Conservation (phyloP, 805 yeast species). For the Hanseniaspora occidentalis region DNA sequence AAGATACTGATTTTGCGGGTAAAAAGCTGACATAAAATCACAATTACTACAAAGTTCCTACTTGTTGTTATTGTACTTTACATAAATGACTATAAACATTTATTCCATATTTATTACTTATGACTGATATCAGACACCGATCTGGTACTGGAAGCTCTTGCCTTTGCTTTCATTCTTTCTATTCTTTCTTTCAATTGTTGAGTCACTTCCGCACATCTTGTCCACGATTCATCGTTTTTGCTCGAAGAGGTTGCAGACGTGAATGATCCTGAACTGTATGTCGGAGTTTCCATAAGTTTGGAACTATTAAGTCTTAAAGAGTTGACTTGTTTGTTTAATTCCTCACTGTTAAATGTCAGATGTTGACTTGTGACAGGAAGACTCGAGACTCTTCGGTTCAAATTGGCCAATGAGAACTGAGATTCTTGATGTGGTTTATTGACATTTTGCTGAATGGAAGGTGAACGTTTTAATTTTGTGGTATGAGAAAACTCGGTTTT, state of each 20-base stretch:
- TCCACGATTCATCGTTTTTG: slow-evolving; percentile 54
- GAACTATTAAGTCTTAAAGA: background rate
- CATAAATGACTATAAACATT: too few relatives aligned
- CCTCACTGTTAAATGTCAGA: background rate
- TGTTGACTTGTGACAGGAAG: too few relatives aligned
- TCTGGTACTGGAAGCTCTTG: slow-evolving; percentile 12
- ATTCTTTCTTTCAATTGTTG: slow-evolving; percentile 75
- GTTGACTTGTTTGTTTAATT: background rate
- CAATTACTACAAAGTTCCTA: too few relatives aligned
- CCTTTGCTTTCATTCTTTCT: slow-evolving; percentile 73
- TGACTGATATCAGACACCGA: too few relatives aligned
- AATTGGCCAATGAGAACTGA: background rate
- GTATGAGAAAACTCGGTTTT: too few relatives aligned
- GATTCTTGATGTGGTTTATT: background rate
- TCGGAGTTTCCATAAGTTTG: background rate
- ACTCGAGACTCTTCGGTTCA: too few relatives aligned
- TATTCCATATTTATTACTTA: too few relatives aligned
- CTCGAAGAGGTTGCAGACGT: background rate
- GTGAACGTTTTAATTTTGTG: background rate
- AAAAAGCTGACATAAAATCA: too few relatives aligned
- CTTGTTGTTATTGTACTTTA: too few relatives aligned
- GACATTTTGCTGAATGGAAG: background rate
- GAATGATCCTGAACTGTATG: background rate
- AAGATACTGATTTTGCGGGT: too few relatives aligned
- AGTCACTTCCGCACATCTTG: slow-evolving; percentile 81